Evolutionary conservation across 2,329 filamentous ascomycete species (phyloP), one percentile per base, ranked within the genome.

Genomic region (Epichloe amarillans): DNA sequence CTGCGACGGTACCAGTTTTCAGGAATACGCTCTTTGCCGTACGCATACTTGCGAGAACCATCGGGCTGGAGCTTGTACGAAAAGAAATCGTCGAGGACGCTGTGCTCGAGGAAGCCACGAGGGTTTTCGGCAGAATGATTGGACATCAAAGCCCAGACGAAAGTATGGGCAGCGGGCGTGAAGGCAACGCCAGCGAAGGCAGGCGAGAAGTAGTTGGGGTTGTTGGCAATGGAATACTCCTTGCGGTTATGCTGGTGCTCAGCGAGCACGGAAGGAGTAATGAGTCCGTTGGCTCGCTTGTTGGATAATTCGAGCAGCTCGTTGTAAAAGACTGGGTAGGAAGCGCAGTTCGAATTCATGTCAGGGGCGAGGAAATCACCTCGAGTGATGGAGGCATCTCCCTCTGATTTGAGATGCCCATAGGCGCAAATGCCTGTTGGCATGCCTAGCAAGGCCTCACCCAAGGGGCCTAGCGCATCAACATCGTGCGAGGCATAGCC

Each of bases 191-290:
- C 74, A 5, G 72, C 72, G 50, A 73, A 69, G 0, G 73, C 74
- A 0, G 72, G 71, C 50, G 72, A 74, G 61, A 74, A 79, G 61
- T 77, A 78, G 49, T 75, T 65, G 0, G 74, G 73, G 57, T 79
- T 79, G 15, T 65, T 69, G 23, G 62, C 57, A 10, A 74, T 67
- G 17, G 69, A 72, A 53, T 77, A 26, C n/a, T 17, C 3, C 15
- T 38, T 40, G 12, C 52, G 49, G 30, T 46, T 41, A n/a, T 40
- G 39, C 37, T 36, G 38, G 40, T 35, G 21, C 12, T 40, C 44
- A 10, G 52, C 23, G 1, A 50, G n/a, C 33, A 46, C 44, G 8
- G 44, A 33, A 2, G 44, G 4, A 7, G 40, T 41, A 19, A 33
- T 37, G 10, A 48, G 17, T 12, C 63, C 7, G 72, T 57, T 56